Conservation (phyloP, 108 stramenopile genomes). For the Skeletonema grethae region DNA sequence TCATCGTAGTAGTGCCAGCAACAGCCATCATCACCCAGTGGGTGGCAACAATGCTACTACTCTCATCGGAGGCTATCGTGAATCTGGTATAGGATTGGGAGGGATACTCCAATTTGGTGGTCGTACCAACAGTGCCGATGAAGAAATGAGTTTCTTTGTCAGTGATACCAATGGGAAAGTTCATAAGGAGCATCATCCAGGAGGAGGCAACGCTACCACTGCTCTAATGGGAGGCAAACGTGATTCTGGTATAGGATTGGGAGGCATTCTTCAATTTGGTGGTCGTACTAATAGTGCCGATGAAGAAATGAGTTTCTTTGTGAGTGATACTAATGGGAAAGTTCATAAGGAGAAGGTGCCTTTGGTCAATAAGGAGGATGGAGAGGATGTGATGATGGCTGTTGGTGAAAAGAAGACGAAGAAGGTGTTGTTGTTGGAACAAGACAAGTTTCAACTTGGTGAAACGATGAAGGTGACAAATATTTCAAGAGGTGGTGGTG, state of each 20-base stretch:
- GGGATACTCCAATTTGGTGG: neutral
- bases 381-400: neutral
- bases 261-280: neutral
- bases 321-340: conserved; percentile 11
- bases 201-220: too few species aligned
- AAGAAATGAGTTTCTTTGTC: too few species aligned
- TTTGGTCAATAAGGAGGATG: neutral
- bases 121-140: neutral
- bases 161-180: too few species aligned
- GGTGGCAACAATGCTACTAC: too few species aligned
- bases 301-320: conserved; percentile 24
- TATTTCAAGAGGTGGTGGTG: neutral
- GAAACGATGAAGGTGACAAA: neutral
- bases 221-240: neutral
- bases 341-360: conserved; percentile 9
- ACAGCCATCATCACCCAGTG: neutral
- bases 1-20: neutral
- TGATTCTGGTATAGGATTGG: neutral
- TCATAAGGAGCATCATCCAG: too few species aligned
- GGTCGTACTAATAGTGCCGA: conserved; percentile 5
- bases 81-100: conserved; percentile 5
- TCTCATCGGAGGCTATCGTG: neutral
- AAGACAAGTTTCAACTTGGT: neutral
- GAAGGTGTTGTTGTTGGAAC: neutral
- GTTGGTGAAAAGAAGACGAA: neutral